A percentile compares a stretch with the other conserved stretches of the same genome.
Evolutionary conservation across 129 eudicot species (phyloP).

Genomic region (Rutidosis leptorrhynchoides): DNA sequence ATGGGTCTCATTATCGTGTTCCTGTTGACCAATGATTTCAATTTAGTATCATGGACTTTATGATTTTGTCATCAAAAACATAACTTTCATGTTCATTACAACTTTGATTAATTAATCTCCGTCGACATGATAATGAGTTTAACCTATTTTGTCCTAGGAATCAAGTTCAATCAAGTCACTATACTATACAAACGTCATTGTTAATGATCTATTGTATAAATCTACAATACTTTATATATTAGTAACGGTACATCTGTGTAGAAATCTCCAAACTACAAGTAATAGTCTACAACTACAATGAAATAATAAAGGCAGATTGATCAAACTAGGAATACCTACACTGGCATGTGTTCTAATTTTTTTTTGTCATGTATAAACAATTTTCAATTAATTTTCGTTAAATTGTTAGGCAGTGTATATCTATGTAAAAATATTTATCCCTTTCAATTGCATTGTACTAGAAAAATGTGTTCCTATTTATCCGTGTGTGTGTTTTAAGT

Average conservation of each 20-base stretch:
- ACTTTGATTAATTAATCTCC: slow-evolving; percentile 22
- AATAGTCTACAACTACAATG: too few relatives aligned
- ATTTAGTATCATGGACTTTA: slow-evolving; percentile 18
- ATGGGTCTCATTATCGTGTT: slow-evolving; percentile 34
- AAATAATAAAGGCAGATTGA: neutral
- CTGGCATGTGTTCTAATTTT: neutral
- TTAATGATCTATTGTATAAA: neutral
- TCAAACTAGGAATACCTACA: neutral
- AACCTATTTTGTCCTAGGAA: slow-evolving; percentile 19
- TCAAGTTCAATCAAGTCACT: too few relatives aligned
- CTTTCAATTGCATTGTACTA: too few relatives aligned
- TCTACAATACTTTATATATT: neutral
- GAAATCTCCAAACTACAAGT: neutral
- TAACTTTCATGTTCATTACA: slow-evolving; percentile 21
- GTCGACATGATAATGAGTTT: slow-evolving; percentile 14
- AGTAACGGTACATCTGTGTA: neutral
- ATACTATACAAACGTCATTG: neutral
- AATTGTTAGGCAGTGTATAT: too few relatives aligned
- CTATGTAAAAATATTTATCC: too few relatives aligned
- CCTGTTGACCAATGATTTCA: slow-evolving; percentile 30
- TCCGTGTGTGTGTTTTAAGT: too few relatives aligned
- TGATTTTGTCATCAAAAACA: slow-evolving; percentile 26
- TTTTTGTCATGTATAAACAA: neutral
- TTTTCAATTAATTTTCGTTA: too few relatives aligned
- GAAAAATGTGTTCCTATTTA: too few relatives aligned